These are phyloP conservation scores for Amanita molliuscula DNA, from an alignment of 768 basidiomycete genomes.

Conservation along the genomic window DNA sequence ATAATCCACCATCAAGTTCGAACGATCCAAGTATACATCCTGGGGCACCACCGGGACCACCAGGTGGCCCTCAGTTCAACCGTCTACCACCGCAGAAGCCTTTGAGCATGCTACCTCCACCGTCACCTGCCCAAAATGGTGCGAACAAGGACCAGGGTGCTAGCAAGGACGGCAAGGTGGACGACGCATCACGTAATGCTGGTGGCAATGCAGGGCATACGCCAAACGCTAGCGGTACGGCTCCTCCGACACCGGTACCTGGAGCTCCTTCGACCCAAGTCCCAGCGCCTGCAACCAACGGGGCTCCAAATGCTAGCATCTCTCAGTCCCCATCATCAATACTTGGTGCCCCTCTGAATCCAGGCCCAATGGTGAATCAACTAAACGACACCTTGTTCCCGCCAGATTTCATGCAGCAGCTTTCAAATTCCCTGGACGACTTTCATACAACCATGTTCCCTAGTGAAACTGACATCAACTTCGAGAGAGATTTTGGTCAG, in stretches of 20 bases:
- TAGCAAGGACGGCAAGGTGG: slow-evolving; percentile 1
- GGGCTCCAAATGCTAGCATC: slow-evolving; percentile 2
- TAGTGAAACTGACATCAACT: slow-evolving; percentile 43
- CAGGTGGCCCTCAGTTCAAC: slow-evolving; percentile 2
- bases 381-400: slow-evolving; percentile 6
- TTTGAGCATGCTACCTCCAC: slow-evolving; percentile 5
- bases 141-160: slow-evolving; percentile 5
- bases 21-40: slow-evolving; percentile 1
- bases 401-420: slow-evolving; percentile 10
- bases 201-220: slow-evolving; percentile 5
- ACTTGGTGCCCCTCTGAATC: slow-evolving; percentile 3
- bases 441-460: slow-evolving; percentile 31
- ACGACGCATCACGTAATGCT: not conserved
- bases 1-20: not conserved
- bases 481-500: slow-evolving; percentile 66
- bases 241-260: slow-evolving; percentile 4
- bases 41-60: not conserved
- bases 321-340: slow-evolving; percentile 5
- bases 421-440: slow-evolving; percentile 29
- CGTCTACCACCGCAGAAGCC: slow-evolving; percentile 4
- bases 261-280: not conserved
- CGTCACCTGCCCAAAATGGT: slow-evolving; percentile 3
- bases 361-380: slow-evolving; percentile 2
- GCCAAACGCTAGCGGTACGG: slow-evolving; percentile 5
- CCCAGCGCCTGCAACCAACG: slow-evolving; percentile 1